Evolutionary conservation across 805 yeast species (phyloP), one percentile per base, ranked within the genome.

Genomic region (Ascoidea asiatica): DNA sequence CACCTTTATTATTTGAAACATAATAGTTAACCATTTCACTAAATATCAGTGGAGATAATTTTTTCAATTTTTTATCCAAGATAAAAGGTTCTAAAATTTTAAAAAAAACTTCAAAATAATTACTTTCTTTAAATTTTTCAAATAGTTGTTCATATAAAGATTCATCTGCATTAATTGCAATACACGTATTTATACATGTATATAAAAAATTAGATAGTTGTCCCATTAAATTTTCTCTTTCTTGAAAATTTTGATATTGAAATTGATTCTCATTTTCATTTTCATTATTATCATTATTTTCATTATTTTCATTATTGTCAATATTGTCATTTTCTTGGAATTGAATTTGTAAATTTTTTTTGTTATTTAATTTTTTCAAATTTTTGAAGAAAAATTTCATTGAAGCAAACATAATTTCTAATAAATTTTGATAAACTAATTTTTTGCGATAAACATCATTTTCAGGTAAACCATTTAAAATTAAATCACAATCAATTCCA

Each of bases 391-490:
- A 53, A 41, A 64, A 66, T 3, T 59, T 60, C n/a, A 77, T 51
- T 0, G 81, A 70, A 1, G 78, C 75, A 20, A 65, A 57, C 52
- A 85, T 64, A 23, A 83, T 66, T 43, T 78, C 75, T 0, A 74
- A 59, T n/a, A 84, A 58, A 42, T 79, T 73, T 1, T 70, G 73
- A 17, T 58, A 56, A 1, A 87, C 73, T 2, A 77, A 49, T 1
- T 49, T 49, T 42, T 77, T 75, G 35, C 90, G 64, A 13, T 55
- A 53, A 0, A 50, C 44, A 3, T 59, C 59, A 39, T 68, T 61
- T 5, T 57, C 56, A 0, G 94, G 88, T 5, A 86, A 62, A 0
- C 83, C 83, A 17, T 73, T 60, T 1, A 78, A 50, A 0, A 72
- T 66, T 20, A 79, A 55, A 39, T 75, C 75, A 1, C 70, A 66